Conservation (phyloP, 345 rosid species). For the Populus ilicifolia region DNA sequence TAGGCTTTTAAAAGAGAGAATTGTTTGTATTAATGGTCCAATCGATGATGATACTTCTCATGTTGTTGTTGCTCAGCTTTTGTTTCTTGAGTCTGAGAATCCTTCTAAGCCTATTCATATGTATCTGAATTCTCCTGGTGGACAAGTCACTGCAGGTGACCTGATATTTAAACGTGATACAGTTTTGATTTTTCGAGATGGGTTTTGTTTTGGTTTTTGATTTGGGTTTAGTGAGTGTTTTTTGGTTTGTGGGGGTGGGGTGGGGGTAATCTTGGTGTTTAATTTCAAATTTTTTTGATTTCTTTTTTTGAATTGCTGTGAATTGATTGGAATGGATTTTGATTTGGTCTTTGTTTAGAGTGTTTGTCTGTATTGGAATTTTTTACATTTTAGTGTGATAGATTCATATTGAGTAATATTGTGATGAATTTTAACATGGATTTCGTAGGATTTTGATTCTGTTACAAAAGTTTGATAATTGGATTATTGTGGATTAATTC, state of each 20-base stretch:
- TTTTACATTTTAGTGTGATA: neutral
- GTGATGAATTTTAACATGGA: neutral
- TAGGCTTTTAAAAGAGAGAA: conserved; percentile 86
- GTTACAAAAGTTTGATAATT: neutral
- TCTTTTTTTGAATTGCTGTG: neutral
- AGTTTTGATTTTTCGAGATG: neutral
- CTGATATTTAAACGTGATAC: neutral
- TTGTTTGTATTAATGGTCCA: conserved; percentile 88
- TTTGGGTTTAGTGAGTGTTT: neutral
- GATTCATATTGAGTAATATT: neutral
- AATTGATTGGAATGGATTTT: neutral
- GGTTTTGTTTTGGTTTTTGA: neutral
- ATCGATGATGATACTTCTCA: conserved; percentile 88
- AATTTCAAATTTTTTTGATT: neutral
- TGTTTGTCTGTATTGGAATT: neutral
- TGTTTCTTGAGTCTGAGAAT: conserved; percentile 94
- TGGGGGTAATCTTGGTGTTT: neutral
- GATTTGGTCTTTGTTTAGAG: neutral
- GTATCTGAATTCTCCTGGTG: conserved; percentile 98
- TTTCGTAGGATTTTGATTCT: neutral
- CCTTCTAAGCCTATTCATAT: conserved; percentile 94
- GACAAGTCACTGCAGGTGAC: conserved; percentile 92
- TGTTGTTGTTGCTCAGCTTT: conserved; percentile 97
- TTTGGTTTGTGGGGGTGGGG: neutral
- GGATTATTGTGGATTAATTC: neutral